Evolutionary conservation across 176 grass and related monocot genomes (phyloP), one percentile per base, ranked within the genome.

Genomic region (Melocanna baccifera): DNA sequence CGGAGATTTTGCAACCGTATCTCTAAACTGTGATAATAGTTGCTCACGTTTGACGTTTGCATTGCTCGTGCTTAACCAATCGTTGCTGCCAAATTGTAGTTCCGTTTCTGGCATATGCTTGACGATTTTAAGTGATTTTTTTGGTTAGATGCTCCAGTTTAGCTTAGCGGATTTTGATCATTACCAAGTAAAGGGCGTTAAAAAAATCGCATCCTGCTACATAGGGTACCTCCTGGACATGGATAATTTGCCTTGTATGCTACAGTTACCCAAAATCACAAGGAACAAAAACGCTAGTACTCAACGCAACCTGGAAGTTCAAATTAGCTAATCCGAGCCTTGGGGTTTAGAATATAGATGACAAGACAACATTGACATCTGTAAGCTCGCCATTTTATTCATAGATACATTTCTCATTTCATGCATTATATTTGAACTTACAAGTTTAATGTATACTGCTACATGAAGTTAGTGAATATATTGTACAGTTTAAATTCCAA

Each of bases 401-500:
- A 59, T 25, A 0, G 23, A 25, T 25, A 23, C 47, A 76, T 28
- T 2, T 53, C 4, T 1, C 57, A 43, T 43, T 42, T 80, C 30
- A 64, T 55, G 15, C 11, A 7, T 77, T 69, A 77, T 34, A 78
- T 42, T 25, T 18, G 2, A 69, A 22, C 11, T 77, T 69, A 75
- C 59, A 76, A 68, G 55, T 66, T 51, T 25, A 76, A 68, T 69
- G 47, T 51, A 34, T 76, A 22, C 48, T 84, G 61, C 76, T 69
- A 53, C 62, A 89, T 42, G 41, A 46, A 71, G 72, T 66, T 26
- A 58, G 57, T n/a, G 48, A 74, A 85, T 4, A 32, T 42, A 69
- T 18, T 84, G 85, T 84, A 80, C 80, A 61, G 52, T 64, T 67
- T 41, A 22, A 45, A 69, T 91, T 62, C 25, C 52, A 46, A 40